Evolutionary conservation across 164 flowering plant genomes (phyloP).

Genomic region (Aristolochia fimbriata): DNA sequence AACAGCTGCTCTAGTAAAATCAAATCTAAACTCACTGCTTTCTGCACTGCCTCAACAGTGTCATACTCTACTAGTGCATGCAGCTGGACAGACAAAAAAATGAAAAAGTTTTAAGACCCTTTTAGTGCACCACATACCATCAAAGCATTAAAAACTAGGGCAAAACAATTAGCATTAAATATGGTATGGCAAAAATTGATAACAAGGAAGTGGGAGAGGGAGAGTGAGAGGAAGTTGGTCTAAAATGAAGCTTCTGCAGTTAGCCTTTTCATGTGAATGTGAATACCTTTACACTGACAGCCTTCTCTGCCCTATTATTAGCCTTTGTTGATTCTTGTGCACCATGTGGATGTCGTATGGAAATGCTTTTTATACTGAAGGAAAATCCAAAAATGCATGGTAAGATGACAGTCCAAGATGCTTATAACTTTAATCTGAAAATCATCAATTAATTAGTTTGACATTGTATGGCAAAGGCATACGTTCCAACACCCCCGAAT

Average conservation of each 20-base stretch:
- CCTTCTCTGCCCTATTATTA: conserved; percentile 32
- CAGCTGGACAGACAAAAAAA: conserved; percentile 5
- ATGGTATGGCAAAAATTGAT: too few species aligned
- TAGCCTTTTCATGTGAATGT: background rate
- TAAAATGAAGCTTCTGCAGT: too few species aligned
- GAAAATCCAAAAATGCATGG: background rate
- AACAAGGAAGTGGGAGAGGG: too few species aligned
- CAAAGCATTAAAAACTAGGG: too few species aligned
- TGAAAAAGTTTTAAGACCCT: background rate
- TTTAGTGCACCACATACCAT: background rate
- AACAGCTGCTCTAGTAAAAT: background rate
- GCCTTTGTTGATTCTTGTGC: conserved; percentile 32
- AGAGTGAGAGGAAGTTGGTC: too few species aligned
- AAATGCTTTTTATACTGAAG: conserved; percentile 48
- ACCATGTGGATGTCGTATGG: conserved; percentile 47
- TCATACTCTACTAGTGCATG: conserved; percentile 90
- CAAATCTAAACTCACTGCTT: conserved; percentile 58
- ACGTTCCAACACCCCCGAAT: conserved; percentile 71
- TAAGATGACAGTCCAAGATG: background rate
- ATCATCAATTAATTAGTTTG: conserved; percentile 1
- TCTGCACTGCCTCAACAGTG: conserved; percentile 75
- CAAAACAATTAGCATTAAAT: too few species aligned
- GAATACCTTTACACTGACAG: conserved; percentile 61
- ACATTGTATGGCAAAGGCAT: conserved; percentile 14
- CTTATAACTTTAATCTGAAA: background rate